phyloP scores from a whole-genome alignment of 257 asterid genomes.

The Striga asiatica region DNA sequence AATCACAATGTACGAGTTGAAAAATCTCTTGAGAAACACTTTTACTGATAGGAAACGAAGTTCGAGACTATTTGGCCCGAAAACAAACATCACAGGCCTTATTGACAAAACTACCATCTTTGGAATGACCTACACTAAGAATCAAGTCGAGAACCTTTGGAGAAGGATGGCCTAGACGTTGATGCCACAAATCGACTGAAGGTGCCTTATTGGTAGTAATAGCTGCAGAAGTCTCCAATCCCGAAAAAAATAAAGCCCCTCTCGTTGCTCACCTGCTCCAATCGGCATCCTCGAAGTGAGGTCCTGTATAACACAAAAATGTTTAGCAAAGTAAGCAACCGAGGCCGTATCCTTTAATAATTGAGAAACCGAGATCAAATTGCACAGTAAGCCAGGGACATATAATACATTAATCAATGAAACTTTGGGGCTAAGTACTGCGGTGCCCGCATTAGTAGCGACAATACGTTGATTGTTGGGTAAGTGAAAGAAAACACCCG shows the following conservation, averaged over 20 bases:
- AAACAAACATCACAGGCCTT: not conserved
- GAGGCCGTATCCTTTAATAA: too few species aligned
- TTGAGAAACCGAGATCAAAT: too few species aligned
- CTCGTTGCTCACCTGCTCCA: not conserved
- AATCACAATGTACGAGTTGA: not conserved
- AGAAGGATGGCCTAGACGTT: not conserved
- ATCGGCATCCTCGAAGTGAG: not conserved
- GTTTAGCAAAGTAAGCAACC: too few species aligned
- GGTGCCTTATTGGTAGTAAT: too few species aligned
- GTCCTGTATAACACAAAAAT: constrained; percentile 3
- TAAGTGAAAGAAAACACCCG: too few species aligned
- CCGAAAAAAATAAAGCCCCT: not conserved
- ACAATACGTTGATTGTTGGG: too few species aligned
- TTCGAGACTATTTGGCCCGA: not conserved
- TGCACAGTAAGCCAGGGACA: too few species aligned
- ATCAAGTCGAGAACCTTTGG: not conserved
- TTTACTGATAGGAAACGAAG: not conserved
- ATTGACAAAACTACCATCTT: not conserved
- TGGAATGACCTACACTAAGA: not conserved
- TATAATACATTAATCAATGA: too few species aligned
- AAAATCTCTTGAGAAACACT: not conserved
- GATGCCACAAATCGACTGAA: not conserved
- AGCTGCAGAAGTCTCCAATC: not conserved
- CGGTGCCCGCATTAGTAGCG: too few species aligned
- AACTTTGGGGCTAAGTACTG: too few species aligned